Conservation (phyloP, 208 protist species). For the Crithidia fasciculata region DNA sequence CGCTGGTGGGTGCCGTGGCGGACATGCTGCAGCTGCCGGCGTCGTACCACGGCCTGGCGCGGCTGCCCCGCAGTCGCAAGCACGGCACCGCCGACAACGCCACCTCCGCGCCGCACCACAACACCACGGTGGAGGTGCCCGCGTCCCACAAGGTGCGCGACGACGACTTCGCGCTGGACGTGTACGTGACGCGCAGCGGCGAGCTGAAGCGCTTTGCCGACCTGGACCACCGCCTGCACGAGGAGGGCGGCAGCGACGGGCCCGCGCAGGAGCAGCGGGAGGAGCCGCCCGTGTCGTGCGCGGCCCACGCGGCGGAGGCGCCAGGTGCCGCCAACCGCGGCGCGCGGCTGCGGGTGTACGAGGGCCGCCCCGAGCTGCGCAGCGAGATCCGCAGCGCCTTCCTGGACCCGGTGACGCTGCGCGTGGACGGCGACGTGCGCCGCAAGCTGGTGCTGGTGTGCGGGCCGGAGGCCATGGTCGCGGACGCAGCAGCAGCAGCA, state of each 20-base stretch:
- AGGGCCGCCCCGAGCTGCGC: conserved; percentile 20
- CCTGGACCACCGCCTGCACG: background rate
- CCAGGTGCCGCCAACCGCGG: background rate
- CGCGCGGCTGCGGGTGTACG: conserved; percentile 3
- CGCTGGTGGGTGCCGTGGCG: conserved; percentile 15
- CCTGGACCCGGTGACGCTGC: background rate
- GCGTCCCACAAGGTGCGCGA: background rate
- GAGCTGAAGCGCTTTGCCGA: background rate
- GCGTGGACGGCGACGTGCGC: conserved; percentile 13
- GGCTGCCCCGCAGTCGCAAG: background rate
- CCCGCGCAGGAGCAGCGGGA: background rate
- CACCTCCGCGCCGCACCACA: background rate
- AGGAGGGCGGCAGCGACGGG: background rate
- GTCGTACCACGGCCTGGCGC: conserved; percentile 5
- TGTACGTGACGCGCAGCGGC: background rate
- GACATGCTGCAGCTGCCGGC: conserved; percentile 24
- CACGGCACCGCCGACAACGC: background rate
- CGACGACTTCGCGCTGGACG: background rate
- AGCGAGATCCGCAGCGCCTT: conserved; percentile 12
- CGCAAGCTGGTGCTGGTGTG: conserved; percentile 44
- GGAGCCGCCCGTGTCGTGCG: background rate
- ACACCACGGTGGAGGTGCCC: background rate
- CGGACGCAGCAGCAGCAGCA: conserved; percentile 14
- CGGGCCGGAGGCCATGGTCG: conserved; percentile 38
- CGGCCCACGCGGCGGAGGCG: background rate